phyloP scores from a whole-genome alignment of 140 eudicot species.

The Erigeron philadelphicus region DNA sequence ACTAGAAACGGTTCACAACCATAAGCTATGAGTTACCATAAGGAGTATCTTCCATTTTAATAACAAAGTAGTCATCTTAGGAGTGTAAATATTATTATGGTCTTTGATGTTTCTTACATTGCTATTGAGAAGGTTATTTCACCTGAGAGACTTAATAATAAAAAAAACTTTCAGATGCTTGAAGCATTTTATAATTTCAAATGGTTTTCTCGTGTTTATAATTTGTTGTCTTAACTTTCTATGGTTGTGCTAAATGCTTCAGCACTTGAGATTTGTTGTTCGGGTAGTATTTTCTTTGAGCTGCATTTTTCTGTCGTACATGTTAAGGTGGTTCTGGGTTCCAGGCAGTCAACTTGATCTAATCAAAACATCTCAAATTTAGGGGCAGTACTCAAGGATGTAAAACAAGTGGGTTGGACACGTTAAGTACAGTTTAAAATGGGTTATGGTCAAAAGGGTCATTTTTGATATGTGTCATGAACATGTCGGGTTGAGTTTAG shows the following conservation, averaged over 20 bases:
- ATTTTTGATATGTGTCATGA: no score
- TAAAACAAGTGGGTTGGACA: neutral
- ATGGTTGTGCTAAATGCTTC: neutral
- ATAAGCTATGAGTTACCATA: constrained; percentile 1
- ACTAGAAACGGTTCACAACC: constrained; percentile 41
- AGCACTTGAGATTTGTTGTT: neutral
- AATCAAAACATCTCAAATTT: no score
- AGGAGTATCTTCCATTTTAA: constrained; percentile 30
- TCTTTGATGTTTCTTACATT: constrained; percentile 20
- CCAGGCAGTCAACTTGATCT: no score
- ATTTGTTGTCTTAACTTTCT: neutral
- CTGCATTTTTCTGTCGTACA: neutral
- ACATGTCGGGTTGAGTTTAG: neutral
- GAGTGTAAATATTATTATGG: constrained; percentile 36
- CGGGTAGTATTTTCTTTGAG: neutral
- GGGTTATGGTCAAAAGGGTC: neutral
- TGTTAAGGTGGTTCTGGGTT: no score
- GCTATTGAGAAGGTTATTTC: constrained; percentile 22
- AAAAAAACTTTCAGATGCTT: constrained; percentile 23
- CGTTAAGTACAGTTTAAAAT: neutral
- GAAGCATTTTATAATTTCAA: constrained; percentile 14
- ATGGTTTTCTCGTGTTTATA: neutral
- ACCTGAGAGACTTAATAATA: constrained; percentile 28
- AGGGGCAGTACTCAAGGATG: no score
- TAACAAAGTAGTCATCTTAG: constrained; percentile 24